phyloP scores from a whole-genome alignment of 2,329 filamentous ascomycete species.

The Paraphaeosphaeria sporulosa region DNA sequence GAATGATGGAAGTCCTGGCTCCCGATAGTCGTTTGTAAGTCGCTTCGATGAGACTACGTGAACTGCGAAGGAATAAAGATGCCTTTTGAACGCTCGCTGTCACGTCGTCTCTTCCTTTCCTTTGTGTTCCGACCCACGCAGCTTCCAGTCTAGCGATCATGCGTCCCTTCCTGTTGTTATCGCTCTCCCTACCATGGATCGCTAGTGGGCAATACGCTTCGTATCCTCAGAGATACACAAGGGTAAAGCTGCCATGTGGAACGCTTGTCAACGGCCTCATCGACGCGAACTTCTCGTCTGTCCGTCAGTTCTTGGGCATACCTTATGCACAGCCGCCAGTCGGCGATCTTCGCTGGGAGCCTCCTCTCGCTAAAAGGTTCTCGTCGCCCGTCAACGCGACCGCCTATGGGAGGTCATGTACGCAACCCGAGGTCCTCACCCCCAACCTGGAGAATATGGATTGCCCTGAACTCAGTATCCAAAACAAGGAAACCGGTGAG shows the following conservation, averaged over 20 bases:
- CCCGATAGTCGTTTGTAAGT: background rate
- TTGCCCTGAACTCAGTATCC: slow-evolving; percentile 16
- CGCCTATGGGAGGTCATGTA: slow-evolving; percentile 27
- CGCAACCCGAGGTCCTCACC: slow-evolving; percentile 9
- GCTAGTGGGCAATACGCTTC: background rate
- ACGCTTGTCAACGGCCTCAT: slow-evolving; percentile 9
- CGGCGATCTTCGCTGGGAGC: slow-evolving; percentile 31
- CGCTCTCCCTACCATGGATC: background rate
- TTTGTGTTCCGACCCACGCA: background rate
- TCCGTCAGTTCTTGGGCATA: slow-evolving; percentile 37
- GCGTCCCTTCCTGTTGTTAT: background rate
- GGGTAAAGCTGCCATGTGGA: slow-evolving; percentile 18
- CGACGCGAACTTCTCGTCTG: slow-evolving; percentile 12
- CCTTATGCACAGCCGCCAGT: slow-evolving; percentile 37
- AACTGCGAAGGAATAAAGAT: background rate
- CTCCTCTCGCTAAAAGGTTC: slow-evolving; percentile 21
- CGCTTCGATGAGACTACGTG: background rate
- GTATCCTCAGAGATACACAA: slow-evolving; percentile 3
- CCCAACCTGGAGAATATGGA: slow-evolving; percentile 19
- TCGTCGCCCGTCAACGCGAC: slow-evolving; percentile 13
- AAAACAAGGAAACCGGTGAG: slow-evolving; percentile 36
- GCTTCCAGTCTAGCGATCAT: background rate
- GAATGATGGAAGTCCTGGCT: background rate
- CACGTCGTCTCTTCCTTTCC: background rate
- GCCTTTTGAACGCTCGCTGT: background rate